Percentiles rank a stretch among this genome's conserved stretches.
phyloP scores from a whole-genome alignment of 2,329 filamentous ascomycete species.

The Didymella exigua region DNA sequence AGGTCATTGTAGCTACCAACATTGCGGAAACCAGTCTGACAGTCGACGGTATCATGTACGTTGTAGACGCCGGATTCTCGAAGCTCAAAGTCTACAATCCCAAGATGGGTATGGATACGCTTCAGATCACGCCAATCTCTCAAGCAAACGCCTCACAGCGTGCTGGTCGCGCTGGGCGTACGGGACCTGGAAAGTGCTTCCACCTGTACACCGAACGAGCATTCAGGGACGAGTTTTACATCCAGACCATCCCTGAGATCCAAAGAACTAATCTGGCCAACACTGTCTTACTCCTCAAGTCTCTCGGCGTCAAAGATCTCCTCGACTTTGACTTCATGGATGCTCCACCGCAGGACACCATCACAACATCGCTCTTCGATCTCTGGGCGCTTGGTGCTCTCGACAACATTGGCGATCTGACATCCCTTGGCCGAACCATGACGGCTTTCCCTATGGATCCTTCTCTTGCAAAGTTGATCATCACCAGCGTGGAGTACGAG shows the following conservation, averaged over 20 bases:
- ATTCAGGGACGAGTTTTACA: slow-evolving; percentile 93
- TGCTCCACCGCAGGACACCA: slow-evolving; percentile 95
- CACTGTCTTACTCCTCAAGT: slow-evolving; percentile 92
- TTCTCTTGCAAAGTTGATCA: slow-evolving; percentile 89
- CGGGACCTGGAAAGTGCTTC: slow-evolving; percentile 93
- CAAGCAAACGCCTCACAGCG: slow-evolving; percentile 95
- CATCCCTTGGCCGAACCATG: slow-evolving; percentile 86
- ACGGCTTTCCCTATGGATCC: slow-evolving; percentile 99
- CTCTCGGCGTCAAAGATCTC: slow-evolving; percentile 89
- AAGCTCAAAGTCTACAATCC: slow-evolving; percentile 99
- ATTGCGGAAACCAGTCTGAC: slow-evolving; percentile 98
- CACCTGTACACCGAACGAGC: slow-evolving; percentile 93
- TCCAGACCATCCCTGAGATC: slow-evolving; percentile 96
- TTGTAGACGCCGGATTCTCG: slow-evolving; percentile 93
- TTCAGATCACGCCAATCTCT: slow-evolving; percentile 96
- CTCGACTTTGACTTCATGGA: slow-evolving; percentile 99
- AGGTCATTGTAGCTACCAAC: slow-evolving; percentile 97
- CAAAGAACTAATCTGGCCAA: slow-evolving; percentile 96
- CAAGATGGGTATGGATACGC: slow-evolving; percentile 98
- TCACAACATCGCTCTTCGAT: slow-evolving; percentile 95
- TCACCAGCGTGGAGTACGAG: slow-evolving; percentile 85
- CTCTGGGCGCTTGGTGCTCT: slow-evolving; percentile 94
- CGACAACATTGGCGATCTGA: slow-evolving; percentile 92
- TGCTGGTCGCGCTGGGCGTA: slow-evolving; percentile 90
- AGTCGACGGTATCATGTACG: slow-evolving; percentile 98